Evolutionary conservation across 78 protist species (phyloP).

Genomic region (Protostelium mycophagum): DNA sequence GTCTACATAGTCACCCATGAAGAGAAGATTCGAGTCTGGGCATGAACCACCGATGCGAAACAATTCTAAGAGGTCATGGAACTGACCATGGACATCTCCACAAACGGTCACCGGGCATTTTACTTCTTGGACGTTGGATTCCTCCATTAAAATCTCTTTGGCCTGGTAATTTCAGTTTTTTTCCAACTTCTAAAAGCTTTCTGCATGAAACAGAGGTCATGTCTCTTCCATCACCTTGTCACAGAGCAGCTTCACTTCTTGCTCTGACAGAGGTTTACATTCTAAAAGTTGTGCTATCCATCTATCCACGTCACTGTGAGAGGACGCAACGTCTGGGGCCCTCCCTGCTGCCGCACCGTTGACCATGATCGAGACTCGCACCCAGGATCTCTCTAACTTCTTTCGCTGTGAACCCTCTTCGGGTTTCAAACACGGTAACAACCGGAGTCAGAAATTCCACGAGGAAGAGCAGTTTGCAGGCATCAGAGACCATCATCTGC

Average conservation of each 20-base stretch:
- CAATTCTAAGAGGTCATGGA: slow-evolving; percentile 80
- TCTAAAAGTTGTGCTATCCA: slow-evolving; percentile 16
- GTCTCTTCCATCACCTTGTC: not conserved
- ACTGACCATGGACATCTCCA: slow-evolving; percentile 88
- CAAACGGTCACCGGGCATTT: slow-evolving; percentile 76
- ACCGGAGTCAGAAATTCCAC: not conserved
- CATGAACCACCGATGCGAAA: slow-evolving; percentile 82
- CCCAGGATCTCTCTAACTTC: no score
- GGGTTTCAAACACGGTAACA: no score
- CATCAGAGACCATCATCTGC: not conserved
- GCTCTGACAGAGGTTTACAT: slow-evolving; percentile 15
- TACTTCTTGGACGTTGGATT: slow-evolving; percentile 69
- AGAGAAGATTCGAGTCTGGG: slow-evolving; percentile 89
- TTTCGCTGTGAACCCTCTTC: no score
- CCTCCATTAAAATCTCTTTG: slow-evolving; percentile 57
- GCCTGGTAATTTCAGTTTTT: no score
- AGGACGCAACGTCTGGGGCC: not conserved
- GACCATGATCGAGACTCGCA: no score
- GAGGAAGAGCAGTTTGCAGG: not conserved
- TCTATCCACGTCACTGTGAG: slow-evolving; percentile 14
- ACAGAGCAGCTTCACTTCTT: slow-evolving; percentile 15
- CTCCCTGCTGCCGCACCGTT: no score
- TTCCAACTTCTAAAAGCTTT: no score
- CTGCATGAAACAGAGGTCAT: no score
- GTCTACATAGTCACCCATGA: slow-evolving; percentile 97